Evolutionary conservation across 495 filamentous ascomycete species (phyloP).

Genomic region (Penicillium pancosmium): DNA sequence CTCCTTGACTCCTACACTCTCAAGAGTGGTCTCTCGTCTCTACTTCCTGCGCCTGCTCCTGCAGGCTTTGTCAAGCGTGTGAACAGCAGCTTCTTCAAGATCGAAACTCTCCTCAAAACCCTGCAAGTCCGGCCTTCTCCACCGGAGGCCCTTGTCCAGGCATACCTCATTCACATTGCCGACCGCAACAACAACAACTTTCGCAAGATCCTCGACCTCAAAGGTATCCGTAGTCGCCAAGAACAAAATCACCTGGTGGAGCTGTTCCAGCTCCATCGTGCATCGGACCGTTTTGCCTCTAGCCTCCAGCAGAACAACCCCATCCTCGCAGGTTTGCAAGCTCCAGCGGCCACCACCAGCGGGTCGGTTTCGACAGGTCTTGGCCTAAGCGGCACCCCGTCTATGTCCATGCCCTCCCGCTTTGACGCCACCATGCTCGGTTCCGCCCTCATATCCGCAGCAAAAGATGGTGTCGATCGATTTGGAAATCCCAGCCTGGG

Average conservation of each 20-base stretch:
- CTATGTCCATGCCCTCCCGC: conserved; percentile 53
- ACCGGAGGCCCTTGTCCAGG: conserved; percentile 92
- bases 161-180: conserved; percentile 92
- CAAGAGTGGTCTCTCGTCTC: conserved; percentile 70
- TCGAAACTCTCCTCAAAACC: conserved; percentile 93
- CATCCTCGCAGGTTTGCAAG: conserved; percentile 43
- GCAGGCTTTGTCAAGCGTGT: conserved; percentile 84
- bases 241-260: conserved; percentile 86
- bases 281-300: conserved; percentile 55
- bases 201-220: conserved; percentile 92
- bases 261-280: conserved; percentile 81
- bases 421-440: conserved; percentile 79
- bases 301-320: conserved; percentile 49
- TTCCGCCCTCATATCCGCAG: conserved; percentile 75
- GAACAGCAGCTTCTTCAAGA: conserved; percentile 77
- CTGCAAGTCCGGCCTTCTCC: conserved; percentile 91
- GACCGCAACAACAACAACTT: conserved; percentile 93
- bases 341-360: conserved; percentile 38
- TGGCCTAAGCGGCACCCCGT: conserved; percentile 41
- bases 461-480: conserved; percentile 86
- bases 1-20: conserved; percentile 91
- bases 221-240: conserved; percentile 74
- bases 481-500: conserved; percentile 63
- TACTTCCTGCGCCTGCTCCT: conserved; percentile 50
- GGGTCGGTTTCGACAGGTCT: conserved; percentile 47